phyloP scores from a whole-genome alignment of 148 eudicot genomes.

The Polygonum aviculare region DNA sequence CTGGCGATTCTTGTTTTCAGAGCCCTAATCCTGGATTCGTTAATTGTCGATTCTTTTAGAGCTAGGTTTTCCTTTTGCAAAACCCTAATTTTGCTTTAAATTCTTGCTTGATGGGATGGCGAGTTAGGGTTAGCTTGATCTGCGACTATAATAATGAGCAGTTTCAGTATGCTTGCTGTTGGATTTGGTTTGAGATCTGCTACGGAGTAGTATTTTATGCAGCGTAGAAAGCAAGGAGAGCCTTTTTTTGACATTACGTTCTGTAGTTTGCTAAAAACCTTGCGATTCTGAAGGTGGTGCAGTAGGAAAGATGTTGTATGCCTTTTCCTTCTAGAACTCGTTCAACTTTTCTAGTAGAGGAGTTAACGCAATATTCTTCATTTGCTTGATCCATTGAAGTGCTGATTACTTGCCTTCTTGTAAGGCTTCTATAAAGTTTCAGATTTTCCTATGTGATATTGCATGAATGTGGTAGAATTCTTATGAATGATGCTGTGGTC shows the following conservation, averaged over 20 bases:
- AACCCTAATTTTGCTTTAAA: background rate
- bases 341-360: background rate
- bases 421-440: background rate
- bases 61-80: background rate
- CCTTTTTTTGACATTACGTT: background rate
- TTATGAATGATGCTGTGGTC: background rate
- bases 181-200: background rate
- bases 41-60: background rate
- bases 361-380: background rate
- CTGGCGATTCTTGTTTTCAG: background rate
- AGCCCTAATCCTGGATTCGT: background rate
- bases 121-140: background rate
- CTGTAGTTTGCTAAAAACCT: background rate
- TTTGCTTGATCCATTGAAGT: background rate
- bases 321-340: background rate
- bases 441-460: background rate
- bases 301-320: background rate
- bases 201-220: background rate
- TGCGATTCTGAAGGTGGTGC: background rate
- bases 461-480: background rate
- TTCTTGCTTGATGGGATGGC: background rate
- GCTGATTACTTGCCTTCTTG: background rate
- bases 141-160: background rate
- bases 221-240: background rate
- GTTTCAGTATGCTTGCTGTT: background rate